Percentiles rank a stretch among this genome's conserved stretches.
phyloP scores from a whole-genome alignment of 2,329 filamentous ascomycete genomes.

The Ophiostoma himal-ulmi region DNA sequence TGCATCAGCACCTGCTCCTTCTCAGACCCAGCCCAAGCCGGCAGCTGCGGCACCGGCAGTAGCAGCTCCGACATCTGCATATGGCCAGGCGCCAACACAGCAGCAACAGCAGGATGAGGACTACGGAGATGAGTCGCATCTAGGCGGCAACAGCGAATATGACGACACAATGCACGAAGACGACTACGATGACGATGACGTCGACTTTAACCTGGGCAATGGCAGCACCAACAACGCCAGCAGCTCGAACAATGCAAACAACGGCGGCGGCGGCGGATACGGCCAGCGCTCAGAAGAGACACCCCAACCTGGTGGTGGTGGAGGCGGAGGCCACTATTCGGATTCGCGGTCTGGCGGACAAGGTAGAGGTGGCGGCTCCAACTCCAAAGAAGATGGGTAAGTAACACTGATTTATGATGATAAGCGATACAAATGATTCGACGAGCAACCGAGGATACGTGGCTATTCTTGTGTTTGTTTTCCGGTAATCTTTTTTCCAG shows the following conservation, averaged over 20 bases:
- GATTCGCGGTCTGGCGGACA: constrained; percentile 15
- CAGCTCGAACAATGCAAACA: constrained; percentile 23
- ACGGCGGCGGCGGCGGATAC: constrained; percentile 5
- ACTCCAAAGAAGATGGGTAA: constrained; percentile 91
- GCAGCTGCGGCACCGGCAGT: constrained; percentile 9
- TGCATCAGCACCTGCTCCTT: constrained; percentile 21
- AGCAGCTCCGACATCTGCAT: constrained; percentile 26
- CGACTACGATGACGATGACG: constrained; percentile 48
- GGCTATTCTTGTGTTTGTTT: neutral
- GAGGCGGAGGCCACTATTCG: constrained; percentile 17
- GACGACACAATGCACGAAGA: constrained; percentile 35
- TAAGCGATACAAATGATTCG: neutral
- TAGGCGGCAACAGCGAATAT: constrained; percentile 22
- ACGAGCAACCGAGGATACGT: neutral
- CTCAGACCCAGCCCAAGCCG: constrained; percentile 17
- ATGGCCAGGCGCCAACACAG: constrained; percentile 5
- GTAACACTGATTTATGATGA: constrained; percentile 33
- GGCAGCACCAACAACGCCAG: constrained; percentile 27
- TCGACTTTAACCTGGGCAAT: constrained; percentile 49
- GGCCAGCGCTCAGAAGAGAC: constrained; percentile 30
- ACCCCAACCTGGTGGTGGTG: constrained; percentile 29
- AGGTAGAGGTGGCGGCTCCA: constrained; percentile 46
- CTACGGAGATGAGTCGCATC: constrained; percentile 6
- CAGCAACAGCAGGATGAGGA: constrained; percentile 1
- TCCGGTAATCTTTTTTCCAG: neutral